A percentile compares a stretch with the other conserved stretches of the same genome.
Conservation (phyloP, 164 flowering plant species). For the Piper longum region DNA sequence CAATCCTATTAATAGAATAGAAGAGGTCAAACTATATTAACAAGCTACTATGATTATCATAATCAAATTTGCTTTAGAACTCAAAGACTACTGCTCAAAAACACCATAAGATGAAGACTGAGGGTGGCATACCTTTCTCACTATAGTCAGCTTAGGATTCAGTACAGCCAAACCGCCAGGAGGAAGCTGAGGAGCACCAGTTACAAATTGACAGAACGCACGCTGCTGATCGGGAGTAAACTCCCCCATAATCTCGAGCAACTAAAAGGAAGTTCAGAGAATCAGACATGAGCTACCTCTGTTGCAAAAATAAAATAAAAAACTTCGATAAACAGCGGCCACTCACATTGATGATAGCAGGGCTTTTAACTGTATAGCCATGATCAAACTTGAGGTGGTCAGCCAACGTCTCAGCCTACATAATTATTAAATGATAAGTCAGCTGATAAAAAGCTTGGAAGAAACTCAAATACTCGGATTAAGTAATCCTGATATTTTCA, state of each 20-base stretch:
- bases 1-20: no score
- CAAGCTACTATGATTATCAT: no score
- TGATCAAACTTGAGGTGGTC: slow-evolving; percentile 98
- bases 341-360: slow-evolving; percentile 66
- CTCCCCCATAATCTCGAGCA: slow-evolving; percentile 95
- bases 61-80: no score
- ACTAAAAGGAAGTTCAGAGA: slow-evolving; percentile 16
- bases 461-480: no score
- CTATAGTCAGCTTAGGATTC: slow-evolving; percentile 90
- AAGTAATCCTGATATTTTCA: no score
- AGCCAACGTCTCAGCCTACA: slow-evolving; percentile 79
- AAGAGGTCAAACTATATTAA: no score
- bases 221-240: slow-evolving; percentile 91
- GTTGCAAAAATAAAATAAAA: not conserved
- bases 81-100: no score
- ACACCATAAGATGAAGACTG: no score
- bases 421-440: no score
- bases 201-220: slow-evolving; percentile 97
- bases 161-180: slow-evolving; percentile 94
- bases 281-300: no score
- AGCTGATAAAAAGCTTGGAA: no score
- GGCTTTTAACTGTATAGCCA: slow-evolving; percentile 94
- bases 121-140: slow-evolving; percentile 60
- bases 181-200: slow-evolving; percentile 98
- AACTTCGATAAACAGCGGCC: no score